These are phyloP conservation scores for Vicia villosa DNA, from an alignment of 306 rosid species.

Conservation along the genomic window DNA sequence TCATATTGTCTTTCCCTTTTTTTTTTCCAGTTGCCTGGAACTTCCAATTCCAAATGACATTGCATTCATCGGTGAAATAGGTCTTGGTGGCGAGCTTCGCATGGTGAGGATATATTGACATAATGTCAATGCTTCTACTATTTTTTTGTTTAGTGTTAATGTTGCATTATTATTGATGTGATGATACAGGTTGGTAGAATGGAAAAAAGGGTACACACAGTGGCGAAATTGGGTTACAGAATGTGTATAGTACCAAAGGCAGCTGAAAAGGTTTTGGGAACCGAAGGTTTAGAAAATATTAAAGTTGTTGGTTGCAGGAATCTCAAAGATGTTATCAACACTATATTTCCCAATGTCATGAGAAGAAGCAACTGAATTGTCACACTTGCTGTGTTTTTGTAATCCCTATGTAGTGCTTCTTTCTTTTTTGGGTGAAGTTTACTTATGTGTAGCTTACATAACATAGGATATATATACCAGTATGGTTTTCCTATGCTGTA, in stretches of 20 bases:
- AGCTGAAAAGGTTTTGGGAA: slow-evolving; percentile 59
- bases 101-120: slow-evolving; percentile 53
- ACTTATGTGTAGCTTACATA: neutral
- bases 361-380: slow-evolving; percentile 34
- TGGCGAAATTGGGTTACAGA: slow-evolving; percentile 83
- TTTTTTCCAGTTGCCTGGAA: slow-evolving; percentile 73
- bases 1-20: slow-evolving; percentile 6
- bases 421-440: neutral
- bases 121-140: neutral
- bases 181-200: slow-evolving; percentile 67
- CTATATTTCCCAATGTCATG: slow-evolving; percentile 49
- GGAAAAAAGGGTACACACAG: slow-evolving; percentile 75
- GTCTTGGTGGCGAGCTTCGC: slow-evolving; percentile 93
- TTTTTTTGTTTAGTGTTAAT: neutral
- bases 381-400: neutral
- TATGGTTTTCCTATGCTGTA: neutral
- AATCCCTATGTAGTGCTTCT: slow-evolving; percentile 4
- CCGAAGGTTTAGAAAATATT: slow-evolving; percentile 47
- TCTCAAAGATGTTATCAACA: slow-evolving; percentile 83
- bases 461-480: neutral
- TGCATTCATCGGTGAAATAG: slow-evolving; percentile 96
- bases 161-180: slow-evolving; percentile 3
- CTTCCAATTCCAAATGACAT: slow-evolving; percentile 72
- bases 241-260: slow-evolving; percentile 74
- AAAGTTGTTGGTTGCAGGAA: slow-evolving; percentile 69